Percentiles rank a stretch among this genome's conserved stretches.
Evolutionary conservation across 208 protist species (phyloP).

Genomic region (Trypanosoma avium): DNA sequence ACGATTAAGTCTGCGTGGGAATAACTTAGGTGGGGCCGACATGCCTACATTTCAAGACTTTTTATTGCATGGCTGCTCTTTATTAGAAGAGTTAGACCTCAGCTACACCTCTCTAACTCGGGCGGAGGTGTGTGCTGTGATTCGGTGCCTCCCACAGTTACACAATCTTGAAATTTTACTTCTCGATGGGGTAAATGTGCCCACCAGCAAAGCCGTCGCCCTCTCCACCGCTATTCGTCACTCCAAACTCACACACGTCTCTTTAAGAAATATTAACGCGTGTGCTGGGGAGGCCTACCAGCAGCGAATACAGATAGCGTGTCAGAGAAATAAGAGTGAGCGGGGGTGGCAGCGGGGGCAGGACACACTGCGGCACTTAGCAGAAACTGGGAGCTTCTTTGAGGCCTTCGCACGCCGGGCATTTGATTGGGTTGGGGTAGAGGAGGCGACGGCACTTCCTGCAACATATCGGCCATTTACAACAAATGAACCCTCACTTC

Average conservation of each 20-base stretch:
- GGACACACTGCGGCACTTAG: neutral
- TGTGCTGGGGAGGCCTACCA: conserved; percentile 31
- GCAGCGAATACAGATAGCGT: conserved; percentile 24
- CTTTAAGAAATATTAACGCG: conserved; percentile 31
- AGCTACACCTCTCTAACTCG: conserved; percentile 55
- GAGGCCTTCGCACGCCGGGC: conserved; percentile 26
- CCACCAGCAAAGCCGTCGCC: conserved; percentile 34
- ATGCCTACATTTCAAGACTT: conserved; percentile 51
- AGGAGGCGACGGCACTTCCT: conserved; percentile 34
- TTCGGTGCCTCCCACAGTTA: conserved; percentile 62
- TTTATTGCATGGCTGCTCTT: conserved; percentile 52
- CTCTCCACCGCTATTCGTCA: conserved; percentile 44
- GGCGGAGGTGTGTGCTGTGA: conserved; percentile 50
- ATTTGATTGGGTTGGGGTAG: neutral
- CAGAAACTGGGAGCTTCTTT: conserved; percentile 45
- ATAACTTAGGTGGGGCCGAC: conserved; percentile 49
- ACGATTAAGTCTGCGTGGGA: conserved; percentile 68
- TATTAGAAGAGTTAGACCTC: conserved; percentile 76
- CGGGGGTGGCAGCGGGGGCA: neutral
- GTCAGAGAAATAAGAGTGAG: conserved; percentile 17
- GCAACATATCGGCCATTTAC: conserved; percentile 52
- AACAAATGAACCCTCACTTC: conserved; percentile 69
- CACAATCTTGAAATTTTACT: conserved; percentile 53
- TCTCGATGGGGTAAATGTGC: conserved; percentile 61
- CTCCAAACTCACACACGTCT: conserved; percentile 50